phyloP scores from a whole-genome alignment of 2,329 filamentous ascomycete genomes.

The Colletotrichum echinochloae region DNA sequence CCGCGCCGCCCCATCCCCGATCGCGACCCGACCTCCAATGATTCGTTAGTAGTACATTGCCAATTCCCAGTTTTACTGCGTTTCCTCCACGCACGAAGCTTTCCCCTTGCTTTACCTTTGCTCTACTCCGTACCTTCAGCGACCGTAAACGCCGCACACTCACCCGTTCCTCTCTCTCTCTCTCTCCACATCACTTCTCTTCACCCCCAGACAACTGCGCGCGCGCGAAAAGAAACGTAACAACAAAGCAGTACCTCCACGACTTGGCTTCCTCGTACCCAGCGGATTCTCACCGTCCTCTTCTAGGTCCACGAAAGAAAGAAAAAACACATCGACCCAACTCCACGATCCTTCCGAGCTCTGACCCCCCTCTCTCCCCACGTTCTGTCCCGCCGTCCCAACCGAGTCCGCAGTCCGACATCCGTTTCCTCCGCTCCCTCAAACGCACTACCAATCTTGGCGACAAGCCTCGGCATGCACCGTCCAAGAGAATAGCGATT shows the following conservation, averaged over 20 bases:
- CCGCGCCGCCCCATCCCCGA: neutral
- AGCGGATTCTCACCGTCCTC: neutral
- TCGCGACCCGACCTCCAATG: constrained; percentile 9
- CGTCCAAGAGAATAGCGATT: constrained; percentile 59
- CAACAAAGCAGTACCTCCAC: constrained; percentile 7
- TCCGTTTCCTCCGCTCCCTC: constrained; percentile 16
- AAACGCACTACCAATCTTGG: constrained; percentile 32
- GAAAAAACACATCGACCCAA: constrained; percentile 2
- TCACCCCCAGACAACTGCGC: constrained; percentile 13
- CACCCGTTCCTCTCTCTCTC: constrained; percentile 5
- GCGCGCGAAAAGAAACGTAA: constrained; percentile 7
- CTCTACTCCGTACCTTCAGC: constrained; percentile 24
- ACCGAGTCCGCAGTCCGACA: constrained; percentile 21
- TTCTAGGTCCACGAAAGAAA: constrained; percentile 5
- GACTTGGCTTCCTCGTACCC: neutral
- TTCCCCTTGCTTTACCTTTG: constrained; percentile 34
- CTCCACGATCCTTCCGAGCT: constrained; percentile 17
- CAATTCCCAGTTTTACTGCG: constrained; percentile 27
- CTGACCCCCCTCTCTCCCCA: constrained; percentile 18
- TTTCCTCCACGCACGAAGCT: constrained; percentile 27
- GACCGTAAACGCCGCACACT: constrained; percentile 16
- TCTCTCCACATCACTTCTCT: constrained; percentile 3
- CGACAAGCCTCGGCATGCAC: constrained; percentile 56
- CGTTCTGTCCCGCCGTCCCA: constrained; percentile 23
- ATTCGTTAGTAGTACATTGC: constrained; percentile 23